Evolutionary conservation across 2,329 filamentous ascomycete genomes (phyloP).

Genomic region (Exserohilum rostratum): DNA sequence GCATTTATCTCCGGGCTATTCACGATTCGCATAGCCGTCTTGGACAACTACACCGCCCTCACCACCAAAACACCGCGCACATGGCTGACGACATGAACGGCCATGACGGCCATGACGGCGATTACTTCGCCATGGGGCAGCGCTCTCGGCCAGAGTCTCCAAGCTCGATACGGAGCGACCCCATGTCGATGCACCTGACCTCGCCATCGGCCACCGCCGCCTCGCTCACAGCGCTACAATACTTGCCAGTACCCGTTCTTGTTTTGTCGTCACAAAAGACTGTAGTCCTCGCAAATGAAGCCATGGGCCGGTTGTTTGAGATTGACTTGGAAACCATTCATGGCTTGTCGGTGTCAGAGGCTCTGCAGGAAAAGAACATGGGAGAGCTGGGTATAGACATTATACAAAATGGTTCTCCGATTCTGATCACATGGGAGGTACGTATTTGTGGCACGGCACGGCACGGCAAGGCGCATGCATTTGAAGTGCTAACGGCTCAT

Average conservation of each 20-base stretch:
- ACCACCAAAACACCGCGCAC: conserved; percentile 13
- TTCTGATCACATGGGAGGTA: conserved; percentile 59
- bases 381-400: conserved; percentile 76
- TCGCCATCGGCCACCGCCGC: conserved; percentile 39
- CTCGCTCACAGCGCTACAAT: conserved; percentile 66
- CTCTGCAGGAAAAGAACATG: conserved; percentile 68
- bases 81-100: conserved; percentile 28
- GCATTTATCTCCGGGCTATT: neutral
- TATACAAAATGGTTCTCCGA: conserved; percentile 67
- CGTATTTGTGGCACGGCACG: conserved; percentile 11
- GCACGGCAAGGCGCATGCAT: neutral
- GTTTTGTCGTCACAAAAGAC: conserved; percentile 73
- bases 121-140: conserved; percentile 39
- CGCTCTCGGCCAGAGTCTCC: conserved; percentile 32
- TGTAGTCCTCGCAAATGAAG: conserved; percentile 75
- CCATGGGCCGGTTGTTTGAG: conserved; percentile 72
- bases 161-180: conserved; percentile 40
- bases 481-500: conserved; percentile 15
- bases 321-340: conserved; percentile 56
- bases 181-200: conserved; percentile 38
- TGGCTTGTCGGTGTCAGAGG: conserved; percentile 60
- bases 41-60: neutral
- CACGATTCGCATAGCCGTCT: neutral
- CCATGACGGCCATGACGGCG: conserved; percentile 21
- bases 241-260: conserved; percentile 73